Evolutionary conservation across 805 yeast genomes (phyloP), one percentile per base, ranked within the genome.

Genomic region (Babjeviella inositovora): DNA sequence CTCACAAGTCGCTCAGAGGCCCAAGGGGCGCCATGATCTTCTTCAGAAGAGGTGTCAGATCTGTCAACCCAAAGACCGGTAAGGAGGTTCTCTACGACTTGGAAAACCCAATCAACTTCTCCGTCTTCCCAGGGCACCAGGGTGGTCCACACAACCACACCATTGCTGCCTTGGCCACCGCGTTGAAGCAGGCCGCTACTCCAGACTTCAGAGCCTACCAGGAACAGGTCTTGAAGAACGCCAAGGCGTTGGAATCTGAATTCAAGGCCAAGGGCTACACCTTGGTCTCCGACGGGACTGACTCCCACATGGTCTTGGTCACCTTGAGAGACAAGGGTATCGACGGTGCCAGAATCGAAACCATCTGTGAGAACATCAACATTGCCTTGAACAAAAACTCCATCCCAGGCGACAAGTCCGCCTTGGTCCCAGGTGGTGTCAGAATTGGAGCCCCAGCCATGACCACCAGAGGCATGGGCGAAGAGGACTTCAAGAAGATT

Each of bases 131-230:
- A 43, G 98, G 94, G 37, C 98, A 90, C 57, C 98, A 90, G 64
- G 98, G 98, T 64, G 98, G 98, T 50, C 98, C 98, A 41, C 97
- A 90, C 60, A 90, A 90, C 66, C 98, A 90, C 61, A 90, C 98
- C 37, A 90, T 90, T 48, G 76, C 96, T 38, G 98, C 97, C 17
- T 60, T 90, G 42, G 96, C 97, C 10, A 90, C 85, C 33, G 97
- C 98, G 24, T 70, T 90, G 49, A 84, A 84, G 51, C 98, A 90
- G 62, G 92, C 94, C 30, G 63, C 70, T 33, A 61, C 81, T 24
- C 93, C 92, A 30, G 96, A 85, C 53, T 90, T 75, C 60, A 77
- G 69, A 50, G 77, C 69, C 44, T 87, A 87, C 60, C 98, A 90
- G 62, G 47, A 62, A 43, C 79, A 79, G 45, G 96, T 90, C 19